These are phyloP conservation scores for Boletus rubescentipes DNA, from an alignment of 768 basidiomycete genomes.

Conservation along the genomic window DNA sequence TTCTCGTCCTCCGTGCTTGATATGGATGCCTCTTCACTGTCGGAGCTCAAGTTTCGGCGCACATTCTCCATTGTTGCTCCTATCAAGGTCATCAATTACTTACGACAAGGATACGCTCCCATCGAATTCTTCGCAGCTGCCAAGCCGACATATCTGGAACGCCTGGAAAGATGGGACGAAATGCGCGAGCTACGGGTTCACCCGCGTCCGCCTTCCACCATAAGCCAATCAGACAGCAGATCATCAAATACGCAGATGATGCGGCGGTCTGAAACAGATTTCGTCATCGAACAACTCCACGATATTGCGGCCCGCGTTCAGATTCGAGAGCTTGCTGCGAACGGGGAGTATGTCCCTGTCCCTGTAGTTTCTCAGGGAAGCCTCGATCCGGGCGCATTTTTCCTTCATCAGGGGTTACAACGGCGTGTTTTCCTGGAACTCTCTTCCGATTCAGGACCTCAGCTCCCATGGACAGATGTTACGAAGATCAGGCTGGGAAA, in stretches of 20 bases:
- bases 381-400: conserved; percentile 83
- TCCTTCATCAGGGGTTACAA: conserved; percentile 91
- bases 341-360: conserved; percentile 81
- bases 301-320: conserved; percentile 90
- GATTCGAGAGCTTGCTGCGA: conserved; percentile 80
- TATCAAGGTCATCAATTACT: conserved; percentile 66
- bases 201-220: conserved; percentile 35
- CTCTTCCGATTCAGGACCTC: conserved; percentile 84
- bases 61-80: conserved; percentile 78
- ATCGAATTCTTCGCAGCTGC: conserved; percentile 89
- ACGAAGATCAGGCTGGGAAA: conserved; percentile 77
- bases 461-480: conserved; percentile 85
- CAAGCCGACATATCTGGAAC: conserved; percentile 80
- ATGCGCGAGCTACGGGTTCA: conserved; percentile 72
- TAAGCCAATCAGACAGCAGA: conserved; percentile 35
- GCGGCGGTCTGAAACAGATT: conserved; percentile 92
- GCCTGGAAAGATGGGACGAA: conserved; percentile 93
- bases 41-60: conserved; percentile 81
- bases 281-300: conserved; percentile 82
- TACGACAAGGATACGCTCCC: conserved; percentile 76
- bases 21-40: conserved; percentile 65
- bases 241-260: conserved; percentile 59
- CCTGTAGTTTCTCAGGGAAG: conserved; percentile 74
- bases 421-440: conserved; percentile 74
- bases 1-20: conserved; percentile 76